A percentile compares a stretch with the other conserved stretches of the same genome.
Evolutionary conservation across 805 yeast genomes (phyloP).

Genomic region (Zygoascus bituminiphila): DNA sequence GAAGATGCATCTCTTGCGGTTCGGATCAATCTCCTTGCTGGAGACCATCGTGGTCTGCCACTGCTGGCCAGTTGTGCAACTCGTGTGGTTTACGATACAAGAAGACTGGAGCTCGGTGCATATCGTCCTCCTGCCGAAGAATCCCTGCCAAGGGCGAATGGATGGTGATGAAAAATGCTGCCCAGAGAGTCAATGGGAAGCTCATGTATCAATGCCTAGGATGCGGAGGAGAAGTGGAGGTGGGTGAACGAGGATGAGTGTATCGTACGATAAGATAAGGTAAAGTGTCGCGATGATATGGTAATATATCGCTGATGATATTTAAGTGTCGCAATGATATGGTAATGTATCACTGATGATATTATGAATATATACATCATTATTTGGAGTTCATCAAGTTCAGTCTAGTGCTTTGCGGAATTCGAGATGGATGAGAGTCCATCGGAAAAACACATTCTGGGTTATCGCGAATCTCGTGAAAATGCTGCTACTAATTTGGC

Average conservation of each 20-base stretch:
- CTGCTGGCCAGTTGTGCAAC: slow-evolving; percentile 92
- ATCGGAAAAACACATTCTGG: no score
- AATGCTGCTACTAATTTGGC: no score
- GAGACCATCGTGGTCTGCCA: slow-evolving; percentile 93
- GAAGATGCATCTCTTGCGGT: slow-evolving; percentile 85
- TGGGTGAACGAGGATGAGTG: slow-evolving; percentile 13
- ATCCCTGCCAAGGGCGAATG: slow-evolving; percentile 97
- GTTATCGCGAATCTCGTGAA: no score
- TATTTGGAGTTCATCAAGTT: no score
- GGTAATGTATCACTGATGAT: no score
- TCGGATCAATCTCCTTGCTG: slow-evolving; percentile 92
- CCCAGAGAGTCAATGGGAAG: slow-evolving; percentile 35
- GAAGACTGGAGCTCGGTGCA: slow-evolving; percentile 87
- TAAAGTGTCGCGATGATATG: neutral
- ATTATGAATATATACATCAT: no score
- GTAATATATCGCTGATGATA: no score
- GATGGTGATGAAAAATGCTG: slow-evolving; percentile 65
- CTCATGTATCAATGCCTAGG: slow-evolving; percentile 41
- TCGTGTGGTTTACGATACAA: slow-evolving; percentile 93
- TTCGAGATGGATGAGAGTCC: no score
- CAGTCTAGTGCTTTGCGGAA: no score
- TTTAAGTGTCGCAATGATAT: no score
- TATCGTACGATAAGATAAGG: neutral
- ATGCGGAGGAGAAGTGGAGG: slow-evolving; percentile 50
- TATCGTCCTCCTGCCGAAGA: slow-evolving; percentile 63